These are phyloP conservation scores for Aureobasidium uvarum DNA, from an alignment of 2,329 filamentous ascomycete species.

Conservation along the genomic window DNA sequence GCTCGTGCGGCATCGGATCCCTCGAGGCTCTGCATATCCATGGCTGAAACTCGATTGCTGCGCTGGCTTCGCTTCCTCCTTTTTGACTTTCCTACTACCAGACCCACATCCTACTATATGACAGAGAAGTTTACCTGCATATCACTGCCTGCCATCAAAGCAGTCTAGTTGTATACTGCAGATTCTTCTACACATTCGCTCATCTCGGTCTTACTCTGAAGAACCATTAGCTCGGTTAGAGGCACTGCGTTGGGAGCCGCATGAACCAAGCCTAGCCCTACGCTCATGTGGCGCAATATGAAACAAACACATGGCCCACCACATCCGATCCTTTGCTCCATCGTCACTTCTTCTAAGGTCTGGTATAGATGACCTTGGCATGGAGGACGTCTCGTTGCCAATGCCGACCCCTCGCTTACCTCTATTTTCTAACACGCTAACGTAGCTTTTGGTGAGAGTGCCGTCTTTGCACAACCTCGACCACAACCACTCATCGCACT, in stretches of 20 bases:
- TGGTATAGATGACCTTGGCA: conserved; percentile 14
- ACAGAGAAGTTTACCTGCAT: not conserved
- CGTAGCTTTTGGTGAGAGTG: not conserved
- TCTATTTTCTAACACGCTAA: conserved; percentile 15
- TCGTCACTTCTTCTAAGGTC: not conserved
- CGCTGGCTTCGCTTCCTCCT: not conserved
- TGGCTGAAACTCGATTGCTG: conserved; percentile 14
- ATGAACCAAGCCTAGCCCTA: conserved; percentile 11
- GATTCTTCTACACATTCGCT: not conserved
- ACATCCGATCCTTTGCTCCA: not conserved
- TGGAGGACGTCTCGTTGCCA: not conserved
- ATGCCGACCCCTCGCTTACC: conserved; percentile 7
- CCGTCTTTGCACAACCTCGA: conserved; percentile 4
- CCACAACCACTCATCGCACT: not conserved
- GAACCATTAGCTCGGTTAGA: conserved; percentile 14
- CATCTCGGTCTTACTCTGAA: not conserved
- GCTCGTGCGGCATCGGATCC: not conserved
- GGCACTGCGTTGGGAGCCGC: not conserved
- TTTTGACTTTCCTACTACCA: not conserved
- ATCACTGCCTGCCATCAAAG: not conserved
- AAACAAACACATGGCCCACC: conserved; percentile 22
- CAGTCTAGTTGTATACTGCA: not conserved
- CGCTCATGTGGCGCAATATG: conserved; percentile 21
- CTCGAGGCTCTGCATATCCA: not conserved
- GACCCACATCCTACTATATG: not conserved